A percentile compares a stretch with the other conserved stretches of the same genome.
These are phyloP conservation scores for Nitzschia sp. DNA, from an alignment of 108 stramenopile species.

Conservation along the genomic window DNA sequence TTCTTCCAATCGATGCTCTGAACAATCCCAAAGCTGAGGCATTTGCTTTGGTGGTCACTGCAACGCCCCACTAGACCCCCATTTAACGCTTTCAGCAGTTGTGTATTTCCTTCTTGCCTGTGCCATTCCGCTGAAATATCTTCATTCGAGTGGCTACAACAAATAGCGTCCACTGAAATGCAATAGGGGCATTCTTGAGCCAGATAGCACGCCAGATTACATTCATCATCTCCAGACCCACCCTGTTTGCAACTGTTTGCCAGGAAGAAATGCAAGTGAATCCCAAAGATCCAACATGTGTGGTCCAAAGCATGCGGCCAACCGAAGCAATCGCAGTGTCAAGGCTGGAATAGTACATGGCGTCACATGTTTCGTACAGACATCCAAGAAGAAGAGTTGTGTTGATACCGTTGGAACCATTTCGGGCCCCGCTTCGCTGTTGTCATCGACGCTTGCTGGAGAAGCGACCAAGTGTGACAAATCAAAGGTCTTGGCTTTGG, in stretches of 20 bases:
- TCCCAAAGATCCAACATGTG: constrained; percentile 26
- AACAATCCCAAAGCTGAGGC: constrained; percentile 77
- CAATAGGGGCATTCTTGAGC: constrained; percentile 43
- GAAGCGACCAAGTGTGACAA: constrained; percentile 33
- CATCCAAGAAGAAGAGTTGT: constrained; percentile 15
- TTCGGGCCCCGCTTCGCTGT: too few species aligned
- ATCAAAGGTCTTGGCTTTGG: constrained; percentile 66
- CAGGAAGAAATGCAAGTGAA: constrained; percentile 31
- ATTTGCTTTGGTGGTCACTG: constrained; percentile 31
- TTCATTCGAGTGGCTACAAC: constrained; percentile 33
- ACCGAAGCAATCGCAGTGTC: constrained; percentile 58
- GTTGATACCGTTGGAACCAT: neutral
- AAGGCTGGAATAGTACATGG: constrained; percentile 39
- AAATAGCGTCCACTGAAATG: constrained; percentile 49
- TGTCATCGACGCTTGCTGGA: neutral
- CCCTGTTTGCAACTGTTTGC: constrained; percentile 30
- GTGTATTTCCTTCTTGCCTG: constrained; percentile 6
- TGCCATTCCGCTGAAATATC: constrained; percentile 22
- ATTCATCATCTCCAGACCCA: constrained; percentile 47
- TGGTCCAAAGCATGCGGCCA: constrained; percentile 69
- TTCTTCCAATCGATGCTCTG: constrained; percentile 67
- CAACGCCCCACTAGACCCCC: constrained; percentile 78
- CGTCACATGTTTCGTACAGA: constrained; percentile 29
- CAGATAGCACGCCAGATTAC: constrained; percentile 50
- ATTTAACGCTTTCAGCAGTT: constrained; percentile 59